A percentile compares a stretch with the other conserved stretches of the same genome.
phyloP scores from a whole-genome alignment of 1,284 basidiomycete species.

The Trametes versicolor region DNA sequence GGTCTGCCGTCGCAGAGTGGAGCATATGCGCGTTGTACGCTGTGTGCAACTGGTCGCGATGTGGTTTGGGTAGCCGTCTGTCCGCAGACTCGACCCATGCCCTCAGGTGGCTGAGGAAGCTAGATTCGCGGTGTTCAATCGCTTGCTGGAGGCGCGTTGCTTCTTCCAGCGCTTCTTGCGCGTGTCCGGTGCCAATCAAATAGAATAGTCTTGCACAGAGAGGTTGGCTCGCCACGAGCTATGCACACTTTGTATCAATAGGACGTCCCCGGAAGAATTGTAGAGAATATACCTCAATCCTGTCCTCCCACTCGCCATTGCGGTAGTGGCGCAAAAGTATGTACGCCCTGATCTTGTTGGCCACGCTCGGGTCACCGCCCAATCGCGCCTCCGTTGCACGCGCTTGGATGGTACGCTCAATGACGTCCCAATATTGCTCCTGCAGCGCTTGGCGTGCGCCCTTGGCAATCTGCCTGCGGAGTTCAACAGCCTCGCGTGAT shows the following conservation, averaged over 20 bases:
- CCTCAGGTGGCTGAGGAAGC: conserved; percentile 87
- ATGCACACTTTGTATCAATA: conserved; percentile 1
- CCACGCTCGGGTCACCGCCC: conserved; percentile 91
- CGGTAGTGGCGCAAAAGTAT: conserved; percentile 83
- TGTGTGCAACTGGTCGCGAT: conserved; percentile 87
- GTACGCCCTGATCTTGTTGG: conserved; percentile 91
- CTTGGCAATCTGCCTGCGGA: conserved; percentile 75
- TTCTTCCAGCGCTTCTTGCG: conserved; percentile 83
- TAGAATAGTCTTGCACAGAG: conserved; percentile 95
- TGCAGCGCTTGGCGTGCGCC: conserved; percentile 83
- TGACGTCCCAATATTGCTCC: conserved; percentile 86
- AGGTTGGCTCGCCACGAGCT: conserved; percentile 87
- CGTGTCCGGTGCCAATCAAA: conserved; percentile 88
- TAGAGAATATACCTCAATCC: conserved; percentile 73
- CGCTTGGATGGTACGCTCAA: conserved; percentile 88
- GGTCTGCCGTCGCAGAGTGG: conserved; percentile 86
- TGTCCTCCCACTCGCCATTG: conserved; percentile 85
- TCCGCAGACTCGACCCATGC: conserved; percentile 89
- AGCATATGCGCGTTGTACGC: conserved; percentile 95
- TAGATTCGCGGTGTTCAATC: conserved; percentile 84
- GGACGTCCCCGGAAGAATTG: too few relatives aligned
- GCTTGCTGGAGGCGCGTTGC: conserved; percentile 78
- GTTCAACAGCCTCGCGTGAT: conserved; percentile 66
- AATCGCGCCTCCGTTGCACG: conserved; percentile 88
- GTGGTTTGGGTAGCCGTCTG: conserved; percentile 78